phyloP scores from a whole-genome alignment of 2,329 filamentous ascomycete genomes.

The Penicillium sp. region DNA sequence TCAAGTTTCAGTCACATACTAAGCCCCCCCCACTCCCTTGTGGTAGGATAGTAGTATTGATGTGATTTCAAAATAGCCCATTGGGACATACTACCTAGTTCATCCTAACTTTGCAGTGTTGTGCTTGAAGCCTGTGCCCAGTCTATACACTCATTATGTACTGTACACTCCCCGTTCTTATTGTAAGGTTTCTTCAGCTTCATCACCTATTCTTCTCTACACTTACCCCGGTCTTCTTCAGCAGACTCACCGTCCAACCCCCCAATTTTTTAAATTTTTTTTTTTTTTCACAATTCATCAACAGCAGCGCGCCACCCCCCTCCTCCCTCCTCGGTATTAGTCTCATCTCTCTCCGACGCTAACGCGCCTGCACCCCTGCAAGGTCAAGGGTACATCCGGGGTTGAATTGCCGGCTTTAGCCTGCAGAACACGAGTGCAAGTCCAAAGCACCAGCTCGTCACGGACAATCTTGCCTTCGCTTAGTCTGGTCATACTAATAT shows the following conservation, averaged over 20 bases:
- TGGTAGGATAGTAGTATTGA: not conserved
- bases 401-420: slow-evolving; percentile 14
- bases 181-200: too few species aligned
- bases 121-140: not conserved
- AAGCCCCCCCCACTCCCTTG: not conserved
- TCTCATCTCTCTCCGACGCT: slow-evolving; percentile 1
- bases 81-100: not conserved
- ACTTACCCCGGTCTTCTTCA: too few species aligned
- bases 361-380: slow-evolving; percentile 1
- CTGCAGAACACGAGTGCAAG: slow-evolving; percentile 15
- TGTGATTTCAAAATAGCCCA: not conserved
- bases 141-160: too few species aligned
- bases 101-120: too few species aligned
- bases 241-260: not conserved
- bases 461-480: slow-evolving; percentile 12
- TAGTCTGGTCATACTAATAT: not conserved
- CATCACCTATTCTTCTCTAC: too few species aligned
- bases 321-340: not conserved
- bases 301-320: too few species aligned
- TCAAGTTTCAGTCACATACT: not conserved
- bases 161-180: not conserved
- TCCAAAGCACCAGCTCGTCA: slow-evolving; percentile 11
- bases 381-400: slow-evolving; percentile 1
- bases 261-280: not conserved
- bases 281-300: not conserved